phyloP scores from a whole-genome alignment of 176 grass and related monocot genomes.

The Tuctoria greenei region DNA sequence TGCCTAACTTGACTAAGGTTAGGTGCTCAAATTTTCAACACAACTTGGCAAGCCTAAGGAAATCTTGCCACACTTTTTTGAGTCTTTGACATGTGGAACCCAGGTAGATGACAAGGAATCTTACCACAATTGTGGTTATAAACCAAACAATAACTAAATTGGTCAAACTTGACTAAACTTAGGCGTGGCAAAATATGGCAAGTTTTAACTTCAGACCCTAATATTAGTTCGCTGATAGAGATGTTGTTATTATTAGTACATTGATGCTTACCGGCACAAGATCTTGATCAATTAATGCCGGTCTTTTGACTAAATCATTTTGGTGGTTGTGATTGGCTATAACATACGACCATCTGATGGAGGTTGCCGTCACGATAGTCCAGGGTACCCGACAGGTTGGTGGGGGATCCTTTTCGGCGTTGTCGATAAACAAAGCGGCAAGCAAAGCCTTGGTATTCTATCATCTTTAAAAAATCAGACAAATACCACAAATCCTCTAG shows the following conservation, averaged over 20 bases:
- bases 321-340: background rate
- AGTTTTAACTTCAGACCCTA: too few relatives aligned
- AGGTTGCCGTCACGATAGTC: background rate
- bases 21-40: too few relatives aligned
- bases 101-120: too few relatives aligned
- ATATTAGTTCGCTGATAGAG: constrained; percentile 17
- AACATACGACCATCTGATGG: background rate
- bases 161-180: too few relatives aligned
- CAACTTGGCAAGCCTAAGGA: too few relatives aligned
- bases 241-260: constrained; percentile 3
- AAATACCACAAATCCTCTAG: too few relatives aligned
- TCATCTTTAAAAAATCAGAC: background rate
- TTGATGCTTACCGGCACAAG: constrained; percentile 29
- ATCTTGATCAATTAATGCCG: constrained; percentile 5
- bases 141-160: too few relatives aligned
- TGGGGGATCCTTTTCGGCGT: constrained; percentile 7
- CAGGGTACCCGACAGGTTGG: constrained; percentile 11
- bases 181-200: too few relatives aligned
- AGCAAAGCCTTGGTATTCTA: background rate
- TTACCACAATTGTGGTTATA: too few relatives aligned
- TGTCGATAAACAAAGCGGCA: background rate
- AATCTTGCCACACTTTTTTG: too few relatives aligned
- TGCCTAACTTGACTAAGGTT: too few relatives aligned
- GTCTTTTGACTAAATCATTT: constrained; percentile 29
- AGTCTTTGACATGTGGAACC: too few relatives aligned